Evolutionary conservation across 176 grass and related monocot species (phyloP).

Genomic region (Cenchrus americanus): DNA sequence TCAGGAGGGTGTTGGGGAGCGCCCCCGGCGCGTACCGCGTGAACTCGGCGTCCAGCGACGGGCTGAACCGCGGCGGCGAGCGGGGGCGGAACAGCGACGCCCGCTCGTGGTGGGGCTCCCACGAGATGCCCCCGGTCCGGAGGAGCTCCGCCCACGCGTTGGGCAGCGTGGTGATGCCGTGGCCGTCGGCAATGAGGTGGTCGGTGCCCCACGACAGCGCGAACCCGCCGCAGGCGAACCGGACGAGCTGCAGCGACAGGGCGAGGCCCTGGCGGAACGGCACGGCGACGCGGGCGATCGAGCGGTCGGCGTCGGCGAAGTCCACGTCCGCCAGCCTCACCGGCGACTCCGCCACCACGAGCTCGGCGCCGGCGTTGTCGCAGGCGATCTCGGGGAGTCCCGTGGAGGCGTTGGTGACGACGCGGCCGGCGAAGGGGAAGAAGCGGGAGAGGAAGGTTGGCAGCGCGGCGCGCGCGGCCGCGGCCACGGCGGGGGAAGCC

Average conservation of each 20-base stretch:
- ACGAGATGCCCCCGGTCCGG: constrained; percentile 26
- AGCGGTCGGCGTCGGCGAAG: constrained; percentile 57
- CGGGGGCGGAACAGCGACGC: constrained; percentile 54
- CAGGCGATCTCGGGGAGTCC: constrained; percentile 49
- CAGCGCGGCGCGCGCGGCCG: constrained; percentile 17
- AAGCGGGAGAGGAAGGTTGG: constrained; percentile 55
- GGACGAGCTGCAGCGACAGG: constrained; percentile 75
- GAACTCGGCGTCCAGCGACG: constrained; percentile 57
- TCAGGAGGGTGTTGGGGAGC: constrained; percentile 54
- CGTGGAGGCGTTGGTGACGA: constrained; percentile 17
- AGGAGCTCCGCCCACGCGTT: constrained; percentile 62
- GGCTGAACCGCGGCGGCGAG: constrained; percentile 37
- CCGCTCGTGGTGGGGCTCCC: constrained; percentile 59
- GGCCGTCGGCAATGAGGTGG: constrained; percentile 72
- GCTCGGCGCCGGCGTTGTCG: constrained; percentile 68
- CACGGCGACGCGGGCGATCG: constrained; percentile 41
- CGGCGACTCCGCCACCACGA: constrained; percentile 51
- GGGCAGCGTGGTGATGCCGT: constrained; percentile 56
- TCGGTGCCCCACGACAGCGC: constrained; percentile 62
- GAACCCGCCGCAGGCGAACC: constrained; percentile 74
- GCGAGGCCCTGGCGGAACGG: constrained; percentile 51
- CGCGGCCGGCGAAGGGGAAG: constrained; percentile 57
- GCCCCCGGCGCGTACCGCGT: constrained; percentile 31
- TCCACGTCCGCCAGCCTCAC: constrained; percentile 42
- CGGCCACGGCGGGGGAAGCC: constrained; percentile 36